Percentiles rank a stretch among this genome's conserved stretches.
These are phyloP conservation scores for Xylaria flabelliformis DNA, from an alignment of 495 filamentous ascomycete genomes.

Conservation along the genomic window DNA sequence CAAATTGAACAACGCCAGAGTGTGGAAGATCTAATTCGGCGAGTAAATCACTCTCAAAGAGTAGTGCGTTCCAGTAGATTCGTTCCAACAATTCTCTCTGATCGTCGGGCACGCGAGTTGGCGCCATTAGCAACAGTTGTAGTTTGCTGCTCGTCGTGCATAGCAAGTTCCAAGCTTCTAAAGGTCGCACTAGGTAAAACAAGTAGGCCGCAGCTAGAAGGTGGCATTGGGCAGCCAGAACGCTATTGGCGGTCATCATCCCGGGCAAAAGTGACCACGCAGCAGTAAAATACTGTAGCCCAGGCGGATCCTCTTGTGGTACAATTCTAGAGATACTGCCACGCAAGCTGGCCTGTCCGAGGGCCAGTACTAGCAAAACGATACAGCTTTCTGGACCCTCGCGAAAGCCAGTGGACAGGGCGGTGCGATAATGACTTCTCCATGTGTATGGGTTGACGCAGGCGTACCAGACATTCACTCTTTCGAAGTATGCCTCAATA, in stretches of 20 bases:
- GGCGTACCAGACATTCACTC: conserved; percentile 84
- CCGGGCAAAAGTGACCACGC: conserved; percentile 79
- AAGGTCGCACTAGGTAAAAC: conserved; percentile 79
- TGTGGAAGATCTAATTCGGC: conserved; percentile 83
- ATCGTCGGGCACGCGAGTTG: conserved; percentile 69
- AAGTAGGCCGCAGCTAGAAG: conserved; percentile 80
- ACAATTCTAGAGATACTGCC: conserved; percentile 76
- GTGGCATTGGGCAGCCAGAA: conserved; percentile 78
- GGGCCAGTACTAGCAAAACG: conserved; percentile 77
- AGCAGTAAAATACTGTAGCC: conserved; percentile 79
- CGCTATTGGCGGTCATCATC: conserved; percentile 79
- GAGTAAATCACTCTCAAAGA: conserved; percentile 82
- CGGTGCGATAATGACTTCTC: conserved; percentile 75
- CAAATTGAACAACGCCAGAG: conserved; percentile 79
- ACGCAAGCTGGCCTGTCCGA: conserved; percentile 72
- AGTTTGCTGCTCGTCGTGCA: conserved; percentile 81
- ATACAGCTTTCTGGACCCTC: conserved; percentile 82
- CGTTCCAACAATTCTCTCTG: conserved; percentile 74
- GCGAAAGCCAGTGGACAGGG: conserved; percentile 73
- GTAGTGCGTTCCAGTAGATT: conserved; percentile 82
- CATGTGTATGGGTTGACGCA: conserved; percentile 85
- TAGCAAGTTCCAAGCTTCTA: conserved; percentile 83
- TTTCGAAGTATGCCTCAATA: conserved; percentile 77
- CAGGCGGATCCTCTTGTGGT: conserved; percentile 74
- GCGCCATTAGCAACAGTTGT: conserved; percentile 74